Conservation (phyloP, 116 monocot genomes). For the Papilionanthe hybrid region DNA sequence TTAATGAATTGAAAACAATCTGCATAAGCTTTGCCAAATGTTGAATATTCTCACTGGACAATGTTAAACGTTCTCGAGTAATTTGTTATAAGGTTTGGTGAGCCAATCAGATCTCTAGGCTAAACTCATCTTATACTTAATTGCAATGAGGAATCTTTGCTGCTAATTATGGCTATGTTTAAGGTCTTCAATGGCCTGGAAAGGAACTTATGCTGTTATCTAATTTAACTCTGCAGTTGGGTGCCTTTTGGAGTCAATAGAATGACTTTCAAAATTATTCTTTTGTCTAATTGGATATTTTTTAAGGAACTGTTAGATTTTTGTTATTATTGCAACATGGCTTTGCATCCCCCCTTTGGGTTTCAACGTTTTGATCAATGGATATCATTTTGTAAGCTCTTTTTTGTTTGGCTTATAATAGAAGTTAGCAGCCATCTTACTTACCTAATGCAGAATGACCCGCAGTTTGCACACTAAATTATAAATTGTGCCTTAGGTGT, state of each 20-base stretch:
- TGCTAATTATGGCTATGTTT: not conserved
- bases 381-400: not conserved
- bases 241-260: not conserved
- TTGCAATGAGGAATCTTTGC: not conserved
- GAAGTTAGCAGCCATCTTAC: not conserved
- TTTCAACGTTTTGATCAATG: not conserved
- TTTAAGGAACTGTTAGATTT: not conserved
- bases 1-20: not conserved
- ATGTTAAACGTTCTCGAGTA: not conserved
- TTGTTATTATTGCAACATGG: not conserved
- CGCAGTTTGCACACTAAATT: not conserved
- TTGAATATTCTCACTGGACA: not conserved
- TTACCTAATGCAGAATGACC: not conserved
- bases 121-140: not conserved
- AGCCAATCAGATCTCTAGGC: not conserved
- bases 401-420: not conserved
- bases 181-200: not conserved
- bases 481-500: not conserved
- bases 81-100: not conserved
- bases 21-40: conserved; percentile 1
- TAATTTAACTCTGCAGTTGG: not conserved
- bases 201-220: not conserved
- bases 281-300: not conserved
- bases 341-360: not conserved
- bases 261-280: not conserved